phyloP scores from a whole-genome alignment of 352 stramenopile species.

The Phytophthora lateralis region DNA sequence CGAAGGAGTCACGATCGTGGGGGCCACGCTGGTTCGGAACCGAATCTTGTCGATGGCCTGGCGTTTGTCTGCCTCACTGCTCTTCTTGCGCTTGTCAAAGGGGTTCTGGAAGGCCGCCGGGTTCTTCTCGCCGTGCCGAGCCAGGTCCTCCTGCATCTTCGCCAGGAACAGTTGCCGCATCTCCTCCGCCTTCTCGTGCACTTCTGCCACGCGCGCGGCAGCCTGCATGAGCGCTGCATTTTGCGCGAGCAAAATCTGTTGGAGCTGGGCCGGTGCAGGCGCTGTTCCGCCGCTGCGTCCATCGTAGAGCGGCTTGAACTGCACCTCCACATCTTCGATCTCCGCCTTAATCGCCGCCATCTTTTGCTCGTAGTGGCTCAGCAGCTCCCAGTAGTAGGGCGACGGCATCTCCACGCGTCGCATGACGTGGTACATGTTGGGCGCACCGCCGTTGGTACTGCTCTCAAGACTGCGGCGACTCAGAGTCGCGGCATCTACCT shows the following conservation, averaged over 20 bases:
- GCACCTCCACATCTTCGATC: conserved; percentile 74
- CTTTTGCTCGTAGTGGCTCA: conserved; percentile 72
- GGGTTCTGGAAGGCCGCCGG: conserved; percentile 69
- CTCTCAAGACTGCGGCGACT: conserved; percentile 69
- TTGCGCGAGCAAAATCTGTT: conserved; percentile 79
- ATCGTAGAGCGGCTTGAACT: conserved; percentile 64
- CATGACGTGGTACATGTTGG: conserved; percentile 66
- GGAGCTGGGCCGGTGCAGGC: conserved; percentile 47
- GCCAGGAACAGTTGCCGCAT: conserved; percentile 72
- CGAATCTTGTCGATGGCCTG: conserved; percentile 79
- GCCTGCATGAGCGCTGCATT: conserved; percentile 81
- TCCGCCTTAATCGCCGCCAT: conserved; percentile 77
- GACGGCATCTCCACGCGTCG: conserved; percentile 81
- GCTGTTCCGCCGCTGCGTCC: conserved; percentile 16
- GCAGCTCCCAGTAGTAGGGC: conserved; percentile 80
- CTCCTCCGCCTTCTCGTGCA: conserved; percentile 77
- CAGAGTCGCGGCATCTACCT: conserved; percentile 71
- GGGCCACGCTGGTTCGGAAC: conserved; percentile 75
- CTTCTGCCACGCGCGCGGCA: conserved; percentile 72
- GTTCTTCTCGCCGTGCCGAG: conserved; percentile 66
- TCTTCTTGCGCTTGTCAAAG: conserved; percentile 83
- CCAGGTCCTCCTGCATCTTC: conserved; percentile 66
- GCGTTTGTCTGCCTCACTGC: conserved; percentile 56
- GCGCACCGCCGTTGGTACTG: conserved; percentile 38
- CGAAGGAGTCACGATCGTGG: conserved; percentile 58